A percentile compares a stretch with the other conserved stretches of the same genome.
These are phyloP conservation scores for Penicillium angulare DNA, from an alignment of 495 filamentous ascomycete species.

Conservation along the genomic window DNA sequence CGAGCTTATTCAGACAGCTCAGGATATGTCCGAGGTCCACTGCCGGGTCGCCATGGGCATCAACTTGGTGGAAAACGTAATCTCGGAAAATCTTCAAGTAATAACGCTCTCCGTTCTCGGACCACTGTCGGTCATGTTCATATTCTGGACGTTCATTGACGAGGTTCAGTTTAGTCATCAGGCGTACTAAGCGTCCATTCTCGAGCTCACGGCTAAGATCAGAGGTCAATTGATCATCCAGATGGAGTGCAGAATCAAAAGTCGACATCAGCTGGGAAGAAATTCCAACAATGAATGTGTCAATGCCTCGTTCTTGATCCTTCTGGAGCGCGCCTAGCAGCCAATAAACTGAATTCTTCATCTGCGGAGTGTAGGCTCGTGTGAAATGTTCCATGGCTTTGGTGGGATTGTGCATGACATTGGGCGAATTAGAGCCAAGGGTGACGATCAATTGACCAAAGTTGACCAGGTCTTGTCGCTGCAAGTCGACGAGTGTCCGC, in stretches of 20 bases:
- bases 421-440: conserved; percentile 65
- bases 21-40: conserved; percentile 84
- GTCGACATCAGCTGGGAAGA: conserved; percentile 65
- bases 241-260: conserved; percentile 71
- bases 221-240: conserved; percentile 67
- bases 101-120: conserved; percentile 87
- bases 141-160: conserved; percentile 89
- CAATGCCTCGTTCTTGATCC: conserved; percentile 62
- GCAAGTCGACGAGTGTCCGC: conserved; percentile 67
- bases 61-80: conserved; percentile 94
- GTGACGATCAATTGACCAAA: conserved; percentile 82
- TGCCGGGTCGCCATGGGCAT: conserved; percentile 74
- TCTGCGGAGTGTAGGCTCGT: conserved; percentile 66
- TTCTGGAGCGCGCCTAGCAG: conserved; percentile 58
- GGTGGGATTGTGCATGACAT: conserved; percentile 52
- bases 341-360: conserved; percentile 76
- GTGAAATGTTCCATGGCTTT: conserved; percentile 69
- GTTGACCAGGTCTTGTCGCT: conserved; percentile 82
- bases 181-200: conserved; percentile 80
- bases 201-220: conserved; percentile 80
- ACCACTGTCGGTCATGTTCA: conserved; percentile 72
- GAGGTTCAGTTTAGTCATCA: conserved; percentile 78
- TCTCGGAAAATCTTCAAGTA: conserved; percentile 91
- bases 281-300: conserved; percentile 73
- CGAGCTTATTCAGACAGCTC: conserved; percentile 81